Base-by-base conservation (phyloP, 495 filamentous ascomycete species). In the Gamarada debralockiae region DNA sequence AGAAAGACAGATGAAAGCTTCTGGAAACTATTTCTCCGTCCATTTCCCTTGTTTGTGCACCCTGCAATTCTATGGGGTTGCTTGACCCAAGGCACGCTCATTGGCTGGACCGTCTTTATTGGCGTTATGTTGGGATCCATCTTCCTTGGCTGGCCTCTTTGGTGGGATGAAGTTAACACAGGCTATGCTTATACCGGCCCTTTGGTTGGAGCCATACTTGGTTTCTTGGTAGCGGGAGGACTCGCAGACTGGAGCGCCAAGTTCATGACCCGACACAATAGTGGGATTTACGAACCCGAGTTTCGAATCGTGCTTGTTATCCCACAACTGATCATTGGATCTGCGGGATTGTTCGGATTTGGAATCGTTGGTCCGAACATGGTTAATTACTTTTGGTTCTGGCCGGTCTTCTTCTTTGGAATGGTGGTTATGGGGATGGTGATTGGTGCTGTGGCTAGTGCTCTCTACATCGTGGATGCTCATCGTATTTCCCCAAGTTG, bases 61-160 rank as follows among this genome's bases (percentile, higher is more conserved):
- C 92, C 91, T 0, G 88, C 87, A 37, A 84, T 97, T 48, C 62
- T 96, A 29, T 97, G 90, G 89, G 90, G 87, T 10, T 91, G 86
- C 63, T 72, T 97, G 1, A 95, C 89, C 39, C 92, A 97, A 76
- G 91, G 91, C 12, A 80, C 87, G 1, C 75, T 96, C 52, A 95
- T 97, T 56, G 92, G 92, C 52, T 97, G 92, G 92, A 91, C 90
- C 3, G 91, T 96, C 7, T 85, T 97, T 62, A 93, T 97, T 48
- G 91, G 91, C 42, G 87, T 95, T 21, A 81, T 93, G 48, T 69
- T 96, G 20, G 90, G 87, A 9, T 83, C 82, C 47, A 84, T 96
- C 50, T 92, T 95, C 69, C 73, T 92, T 21, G 79, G 82, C 9
- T 81, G 85, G 2, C 91, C 92, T 0, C 74, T 91, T 21, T 92